Base-by-base conservation (phyloP, 2,329 filamentous ascomycete species). In the Rugonectria rugulosa region DNA sequence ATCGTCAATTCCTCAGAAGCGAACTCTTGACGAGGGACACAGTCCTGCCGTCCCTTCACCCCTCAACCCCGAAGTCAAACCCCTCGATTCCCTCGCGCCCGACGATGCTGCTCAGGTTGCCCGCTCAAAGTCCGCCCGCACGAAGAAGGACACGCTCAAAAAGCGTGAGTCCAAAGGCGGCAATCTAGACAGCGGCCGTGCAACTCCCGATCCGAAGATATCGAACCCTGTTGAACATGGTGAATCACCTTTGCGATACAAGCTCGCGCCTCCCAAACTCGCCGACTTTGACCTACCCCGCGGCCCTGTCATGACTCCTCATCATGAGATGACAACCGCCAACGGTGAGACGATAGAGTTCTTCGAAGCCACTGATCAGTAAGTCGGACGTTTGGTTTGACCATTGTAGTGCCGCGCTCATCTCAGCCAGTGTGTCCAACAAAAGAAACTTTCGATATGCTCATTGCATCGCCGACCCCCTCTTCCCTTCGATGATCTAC, bases 401-500 rank as follows among this genome's bases (percentile, higher is more conserved):
- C 6, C 34, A 24, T 31, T 31, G 15, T 24, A 10, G 31, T 24
- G 41, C 17, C 5, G 14, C 27, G 27, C 47, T 60, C 49, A 63
- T 52, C 29, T 15, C 9, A 9, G 5, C 19, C 37, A 85, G 83
- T 68, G 83, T 86, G 14, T 83, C 79, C 54, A 88, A 88, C 62
- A 87, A 88, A 65, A 87, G 86, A 67, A 85, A 88, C 51, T 98
- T 94, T 72, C 89, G 92, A 56, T 98, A 98, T 72, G 90, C 88
- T 26, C 90, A 93, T 66, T 96, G 91, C 71, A 93, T 97, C 62
- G 92, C 92, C 63, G 93, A 97, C 64, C 92, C 92, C 1, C 81
- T 84, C 17, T 97, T 97, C 68, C 88, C 91, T 6, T 91, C 92
- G 60, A 92, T 88, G 61, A 85, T 96, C 67, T 95, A 90, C 78